Evolutionary conservation across 345 rosid species (phyloP).

Genomic region (Populus davidiana): DNA sequence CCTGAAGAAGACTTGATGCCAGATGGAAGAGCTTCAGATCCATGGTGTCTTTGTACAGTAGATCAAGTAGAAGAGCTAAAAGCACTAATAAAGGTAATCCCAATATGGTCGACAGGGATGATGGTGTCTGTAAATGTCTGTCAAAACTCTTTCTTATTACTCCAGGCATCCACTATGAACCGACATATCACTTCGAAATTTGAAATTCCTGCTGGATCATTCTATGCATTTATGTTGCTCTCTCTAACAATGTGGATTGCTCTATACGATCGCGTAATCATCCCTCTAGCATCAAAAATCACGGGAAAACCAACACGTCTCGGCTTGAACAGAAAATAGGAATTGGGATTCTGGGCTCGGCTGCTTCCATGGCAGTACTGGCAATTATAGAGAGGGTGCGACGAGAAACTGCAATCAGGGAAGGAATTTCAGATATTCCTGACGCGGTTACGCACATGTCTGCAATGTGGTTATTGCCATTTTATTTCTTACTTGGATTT

Average conservation of each 20-base stretch:
- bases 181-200: conserved; percentile 55
- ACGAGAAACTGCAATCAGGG: conserved; percentile 51
- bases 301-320: conserved; percentile 52
- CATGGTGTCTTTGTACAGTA: conserved; percentile 73
- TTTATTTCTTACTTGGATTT: conserved; percentile 53
- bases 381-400: conserved; percentile 57
- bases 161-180: conserved; percentile 74
- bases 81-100: conserved; percentile 58
- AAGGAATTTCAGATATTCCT: conserved; percentile 47
- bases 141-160: conserved; percentile 58
- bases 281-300: conserved; percentile 66
- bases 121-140: conserved; percentile 52
- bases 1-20: conserved; percentile 45
- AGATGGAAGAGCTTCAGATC: conserved; percentile 61
- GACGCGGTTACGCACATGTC: conserved; percentile 50
- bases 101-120: conserved; percentile 77
- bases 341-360: conserved; percentile 47
- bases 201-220: conserved; percentile 75
- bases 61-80: conserved; percentile 83
- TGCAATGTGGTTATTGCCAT: conserved; percentile 76
- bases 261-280: conserved; percentile 64
- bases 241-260: conserved; percentile 52
- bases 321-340: conserved; percentile 68
- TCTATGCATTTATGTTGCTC: conserved; percentile 48
- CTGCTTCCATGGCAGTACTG: conserved; percentile 62